phyloP scores from a whole-genome alignment of 2,329 filamentous ascomycete species.

The Aspergillus awamori region DNA sequence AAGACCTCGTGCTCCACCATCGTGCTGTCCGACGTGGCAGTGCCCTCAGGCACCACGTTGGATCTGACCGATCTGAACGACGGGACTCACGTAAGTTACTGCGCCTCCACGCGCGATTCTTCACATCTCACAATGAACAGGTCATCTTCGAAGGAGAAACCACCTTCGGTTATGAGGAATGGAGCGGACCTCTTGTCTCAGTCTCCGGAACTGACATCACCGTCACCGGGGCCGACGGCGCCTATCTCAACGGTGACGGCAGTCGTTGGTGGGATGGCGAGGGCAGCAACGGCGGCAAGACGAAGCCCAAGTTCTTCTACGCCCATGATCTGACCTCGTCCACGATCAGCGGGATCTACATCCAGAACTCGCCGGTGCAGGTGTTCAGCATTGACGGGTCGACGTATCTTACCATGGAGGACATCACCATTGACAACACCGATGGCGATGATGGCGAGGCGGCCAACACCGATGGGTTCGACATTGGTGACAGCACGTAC shows the following conservation, averaged over 20 bases:
- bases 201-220: conserved; percentile 61
- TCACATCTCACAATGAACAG: conserved; percentile 19
- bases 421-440: conserved; percentile 61
- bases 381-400: conserved; percentile 42
- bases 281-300: conserved; percentile 63
- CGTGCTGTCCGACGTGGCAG: conserved; percentile 1
- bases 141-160: conserved; percentile 68
- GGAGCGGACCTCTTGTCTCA: conserved; percentile 65
- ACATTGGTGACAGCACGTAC: conserved; percentile 45
- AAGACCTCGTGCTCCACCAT: conserved; percentile 8
- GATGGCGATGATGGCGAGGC: conserved; percentile 52
- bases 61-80: conserved; percentile 7
- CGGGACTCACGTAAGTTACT: background rate
- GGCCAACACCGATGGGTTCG: conserved; percentile 56
- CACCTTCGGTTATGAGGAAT: conserved; percentile 66
- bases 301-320: conserved; percentile 68
- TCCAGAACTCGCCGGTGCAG: conserved; percentile 44
- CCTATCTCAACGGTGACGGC: conserved; percentile 60
- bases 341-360: conserved; percentile 35
- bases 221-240: conserved; percentile 55
- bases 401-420: conserved; percentile 55
- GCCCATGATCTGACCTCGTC: conserved; percentile 42
- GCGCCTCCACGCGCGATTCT: no score
- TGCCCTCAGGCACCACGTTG: background rate
- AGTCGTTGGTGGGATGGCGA: conserved; percentile 63